Conservation (phyloP, 371 early-diverging fungal genomes). For the Rhizopus delemar region DNA sequence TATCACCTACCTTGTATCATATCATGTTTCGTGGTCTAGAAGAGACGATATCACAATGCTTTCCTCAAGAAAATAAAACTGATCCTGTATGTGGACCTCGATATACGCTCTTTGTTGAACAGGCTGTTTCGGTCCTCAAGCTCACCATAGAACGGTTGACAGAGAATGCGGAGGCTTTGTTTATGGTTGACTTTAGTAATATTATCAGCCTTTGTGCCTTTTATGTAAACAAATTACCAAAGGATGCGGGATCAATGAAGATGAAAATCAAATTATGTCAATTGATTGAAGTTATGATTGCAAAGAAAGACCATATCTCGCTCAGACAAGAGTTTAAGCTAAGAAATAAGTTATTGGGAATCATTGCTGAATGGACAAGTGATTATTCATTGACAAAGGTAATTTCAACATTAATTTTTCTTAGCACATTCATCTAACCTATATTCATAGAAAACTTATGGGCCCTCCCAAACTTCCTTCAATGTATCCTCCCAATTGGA, state of each 20-base stretch:
- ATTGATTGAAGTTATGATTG: conserved; percentile 75
- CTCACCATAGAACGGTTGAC: conserved; percentile 74
- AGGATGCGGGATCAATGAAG: conserved; percentile 57
- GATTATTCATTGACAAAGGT: conserved; percentile 59
- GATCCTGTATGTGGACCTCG: conserved; percentile 71
- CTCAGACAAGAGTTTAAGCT: conserved; percentile 80
- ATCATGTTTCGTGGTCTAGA: conserved; percentile 76
- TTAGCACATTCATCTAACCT: not conserved
- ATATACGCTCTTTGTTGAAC: conserved; percentile 84
- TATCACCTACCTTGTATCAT: conserved; percentile 74
- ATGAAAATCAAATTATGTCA: conserved; percentile 84
- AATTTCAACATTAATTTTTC: not conserved
- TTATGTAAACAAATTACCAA: conserved; percentile 71
- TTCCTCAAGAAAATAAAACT: conserved; percentile 56
- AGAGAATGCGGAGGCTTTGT: conserved; percentile 59
- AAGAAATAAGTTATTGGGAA: conserved; percentile 77
- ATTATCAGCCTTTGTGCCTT: conserved; percentile 73
- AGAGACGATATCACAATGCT: conserved; percentile 65
- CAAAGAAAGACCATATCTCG: conserved; percentile 71
- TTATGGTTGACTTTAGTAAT: conserved; percentile 75
- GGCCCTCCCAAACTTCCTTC: conserved; percentile 25
- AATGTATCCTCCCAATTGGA: conserved; percentile 42
- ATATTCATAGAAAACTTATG: conserved; percentile 27
- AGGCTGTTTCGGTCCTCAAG: conserved; percentile 80
- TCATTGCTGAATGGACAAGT: conserved; percentile 84